A percentile compares a stretch with the other conserved stretches of the same genome.
These are phyloP conservation scores for Amaranthus hypochondriacus DNA, from an alignment of 148 eudicot species.

Conservation along the genomic window DNA sequence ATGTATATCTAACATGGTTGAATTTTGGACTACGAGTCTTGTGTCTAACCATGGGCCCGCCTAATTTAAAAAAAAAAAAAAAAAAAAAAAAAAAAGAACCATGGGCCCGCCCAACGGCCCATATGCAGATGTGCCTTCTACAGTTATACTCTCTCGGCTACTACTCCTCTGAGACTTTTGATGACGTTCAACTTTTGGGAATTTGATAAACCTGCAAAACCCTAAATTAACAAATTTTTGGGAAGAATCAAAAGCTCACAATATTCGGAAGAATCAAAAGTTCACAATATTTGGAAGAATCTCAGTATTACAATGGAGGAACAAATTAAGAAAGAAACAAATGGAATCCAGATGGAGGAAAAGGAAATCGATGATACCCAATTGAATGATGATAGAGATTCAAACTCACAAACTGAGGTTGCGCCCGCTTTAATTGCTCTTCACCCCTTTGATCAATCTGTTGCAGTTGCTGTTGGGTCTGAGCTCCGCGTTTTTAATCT, in stretches of 20 bases:
- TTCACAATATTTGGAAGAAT: constrained; percentile 8
- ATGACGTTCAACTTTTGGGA: no score
- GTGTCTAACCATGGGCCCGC: no score
- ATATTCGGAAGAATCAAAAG: neutral
- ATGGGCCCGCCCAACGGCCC: no score
- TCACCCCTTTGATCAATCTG: constrained; percentile 53
- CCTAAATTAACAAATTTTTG: constrained; percentile 13
- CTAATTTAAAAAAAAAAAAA: no score
- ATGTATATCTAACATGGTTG: no score
- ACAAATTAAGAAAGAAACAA: constrained; percentile 9
- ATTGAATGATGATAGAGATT: constrained; percentile 40
- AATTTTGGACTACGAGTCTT: no score
- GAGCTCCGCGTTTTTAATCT: constrained; percentile 84
- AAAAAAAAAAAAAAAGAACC: no score
- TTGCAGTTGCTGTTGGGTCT: constrained; percentile 71
- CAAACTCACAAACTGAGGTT: constrained; percentile 52
- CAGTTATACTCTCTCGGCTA: no score
- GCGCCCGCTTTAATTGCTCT: constrained; percentile 87
- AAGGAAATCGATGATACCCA: constrained; percentile 36
- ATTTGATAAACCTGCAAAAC: constrained; percentile 27
- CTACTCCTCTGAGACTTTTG: no score
- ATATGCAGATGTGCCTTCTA: no score
- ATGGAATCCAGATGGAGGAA: constrained; percentile 30
- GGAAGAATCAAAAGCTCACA: neutral
- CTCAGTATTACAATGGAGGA: constrained; percentile 21